Conservation (phyloP, 345 rosid genomes). For the Populus euphratica region DNA sequence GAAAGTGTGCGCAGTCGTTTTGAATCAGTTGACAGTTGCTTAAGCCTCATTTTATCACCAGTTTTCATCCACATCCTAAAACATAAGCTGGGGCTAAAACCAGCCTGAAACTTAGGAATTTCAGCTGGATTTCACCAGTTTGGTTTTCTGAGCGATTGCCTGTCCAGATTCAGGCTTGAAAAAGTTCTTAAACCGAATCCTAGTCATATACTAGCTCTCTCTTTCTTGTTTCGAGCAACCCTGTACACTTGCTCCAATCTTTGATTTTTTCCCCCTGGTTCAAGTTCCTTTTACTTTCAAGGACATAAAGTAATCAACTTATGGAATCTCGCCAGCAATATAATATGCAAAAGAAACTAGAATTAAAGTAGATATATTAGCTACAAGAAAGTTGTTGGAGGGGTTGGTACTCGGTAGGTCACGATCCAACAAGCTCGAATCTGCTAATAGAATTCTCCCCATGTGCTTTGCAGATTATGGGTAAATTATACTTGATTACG, state of each 20-base stretch:
- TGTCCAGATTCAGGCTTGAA: not conserved
- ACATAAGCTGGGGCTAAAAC: not conserved
- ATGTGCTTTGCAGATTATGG: not conserved
- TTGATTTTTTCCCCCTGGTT: not conserved
- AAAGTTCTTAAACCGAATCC: too few species aligned
- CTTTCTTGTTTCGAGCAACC: too few species aligned
- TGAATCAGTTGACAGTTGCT: not conserved
- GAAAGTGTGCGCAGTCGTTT: not conserved
- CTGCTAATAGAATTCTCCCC: not conserved
- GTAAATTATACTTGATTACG: not conserved
- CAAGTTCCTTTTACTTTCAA: not conserved
- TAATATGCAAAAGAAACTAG: not conserved
- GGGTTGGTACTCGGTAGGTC: conserved; percentile 5
- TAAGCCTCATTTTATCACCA: not conserved
- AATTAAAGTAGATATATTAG: not conserved
- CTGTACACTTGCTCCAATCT: not conserved
- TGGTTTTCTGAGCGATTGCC: not conserved
- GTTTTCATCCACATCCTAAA: not conserved
- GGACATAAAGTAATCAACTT: not conserved
- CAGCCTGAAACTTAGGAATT: not conserved
- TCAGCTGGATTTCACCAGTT: not conserved
- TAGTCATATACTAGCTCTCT: not conserved
- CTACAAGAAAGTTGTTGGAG: not conserved
- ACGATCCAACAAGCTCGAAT: not conserved
- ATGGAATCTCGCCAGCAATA: conserved; percentile 3